These are phyloP conservation scores for Hansfordia pulvinata DNA, from an alignment of 2,329 filamentous ascomycete genomes.

Conservation along the genomic window DNA sequence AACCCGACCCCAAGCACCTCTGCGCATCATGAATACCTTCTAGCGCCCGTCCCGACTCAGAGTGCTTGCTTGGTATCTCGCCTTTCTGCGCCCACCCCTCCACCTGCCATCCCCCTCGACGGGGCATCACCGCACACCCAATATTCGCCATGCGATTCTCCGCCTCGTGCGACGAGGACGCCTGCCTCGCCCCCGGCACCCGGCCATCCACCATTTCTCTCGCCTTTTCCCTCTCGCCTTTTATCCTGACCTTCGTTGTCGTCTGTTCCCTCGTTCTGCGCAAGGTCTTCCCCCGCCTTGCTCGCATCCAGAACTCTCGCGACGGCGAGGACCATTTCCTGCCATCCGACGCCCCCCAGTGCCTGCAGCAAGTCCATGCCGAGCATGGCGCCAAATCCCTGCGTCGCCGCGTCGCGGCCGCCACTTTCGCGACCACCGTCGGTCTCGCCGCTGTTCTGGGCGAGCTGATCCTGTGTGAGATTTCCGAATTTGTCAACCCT, in stretches of 20 bases:
- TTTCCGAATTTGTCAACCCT: constrained; percentile 60
- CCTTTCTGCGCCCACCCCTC: no score
- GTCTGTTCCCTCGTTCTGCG: constrained; percentile 50
- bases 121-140: no score
- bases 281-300: constrained; percentile 61
- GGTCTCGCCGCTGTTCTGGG: constrained; percentile 66
- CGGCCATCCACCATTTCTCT: constrained; percentile 29
- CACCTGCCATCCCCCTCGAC: no score
- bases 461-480: constrained; percentile 72
- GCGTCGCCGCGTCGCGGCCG: constrained; percentile 37
- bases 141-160: constrained; percentile 24
- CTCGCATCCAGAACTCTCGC: constrained; percentile 33
- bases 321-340: constrained; percentile 50
- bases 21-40: no score
- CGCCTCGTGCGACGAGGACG: constrained; percentile 41
- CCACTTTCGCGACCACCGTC: constrained; percentile 64
- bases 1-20: no score
- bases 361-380: constrained; percentile 43
- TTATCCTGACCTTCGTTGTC: constrained; percentile 54
- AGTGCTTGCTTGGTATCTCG: no score
- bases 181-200: constrained; percentile 33
- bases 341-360: constrained; percentile 46
- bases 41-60: no score
- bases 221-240: constrained; percentile 51
- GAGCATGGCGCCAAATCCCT: constrained; percentile 40